A percentile compares a stretch with the other conserved stretches of the same genome.
Evolutionary conservation across 225 moss, liverwort and hornwort species (phyloP).

Genomic region (Thuidium tamariscinum): DNA sequence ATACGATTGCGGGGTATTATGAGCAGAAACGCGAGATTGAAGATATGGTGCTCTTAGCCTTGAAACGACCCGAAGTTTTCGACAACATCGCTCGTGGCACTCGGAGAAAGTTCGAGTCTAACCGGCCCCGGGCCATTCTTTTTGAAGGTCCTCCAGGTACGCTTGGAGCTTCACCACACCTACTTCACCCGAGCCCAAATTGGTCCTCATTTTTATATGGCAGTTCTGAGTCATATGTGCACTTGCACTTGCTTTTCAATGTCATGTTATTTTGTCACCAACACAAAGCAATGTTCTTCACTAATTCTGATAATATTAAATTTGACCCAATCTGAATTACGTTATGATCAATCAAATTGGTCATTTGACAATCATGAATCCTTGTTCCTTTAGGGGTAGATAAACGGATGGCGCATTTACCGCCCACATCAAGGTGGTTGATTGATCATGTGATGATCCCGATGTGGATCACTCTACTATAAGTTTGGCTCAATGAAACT

Average conservation of each 20-base stretch:
- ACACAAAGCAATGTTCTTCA: neutral
- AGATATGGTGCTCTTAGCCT: conserved; percentile 69
- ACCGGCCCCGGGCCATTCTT: conserved; percentile 72
- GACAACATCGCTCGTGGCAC: conserved; percentile 77
- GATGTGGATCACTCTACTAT: neutral
- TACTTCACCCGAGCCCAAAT: neutral
- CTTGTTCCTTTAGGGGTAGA: neutral
- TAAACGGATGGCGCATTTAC: neutral
- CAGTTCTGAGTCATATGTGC: neutral
- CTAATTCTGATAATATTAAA: neutral
- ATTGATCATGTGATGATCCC: neutral
- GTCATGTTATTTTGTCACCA: neutral
- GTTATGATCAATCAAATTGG: neutral
- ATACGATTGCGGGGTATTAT: conserved; percentile 70
- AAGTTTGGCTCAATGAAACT: neutral
- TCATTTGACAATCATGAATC: neutral
- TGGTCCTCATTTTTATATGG: neutral
- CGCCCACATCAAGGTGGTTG: neutral
- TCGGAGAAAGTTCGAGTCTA: conserved; percentile 73
- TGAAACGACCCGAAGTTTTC: conserved; percentile 73
- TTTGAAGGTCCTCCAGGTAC: conserved; percentile 89
- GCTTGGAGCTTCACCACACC: neutral
- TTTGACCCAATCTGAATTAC: neutral
- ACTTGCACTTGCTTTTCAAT: neutral
- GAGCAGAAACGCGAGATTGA: conserved; percentile 87